Base-by-base conservation (phyloP, 495 filamentous ascomycete genomes). In the Tuber umbilicatum region DNA sequence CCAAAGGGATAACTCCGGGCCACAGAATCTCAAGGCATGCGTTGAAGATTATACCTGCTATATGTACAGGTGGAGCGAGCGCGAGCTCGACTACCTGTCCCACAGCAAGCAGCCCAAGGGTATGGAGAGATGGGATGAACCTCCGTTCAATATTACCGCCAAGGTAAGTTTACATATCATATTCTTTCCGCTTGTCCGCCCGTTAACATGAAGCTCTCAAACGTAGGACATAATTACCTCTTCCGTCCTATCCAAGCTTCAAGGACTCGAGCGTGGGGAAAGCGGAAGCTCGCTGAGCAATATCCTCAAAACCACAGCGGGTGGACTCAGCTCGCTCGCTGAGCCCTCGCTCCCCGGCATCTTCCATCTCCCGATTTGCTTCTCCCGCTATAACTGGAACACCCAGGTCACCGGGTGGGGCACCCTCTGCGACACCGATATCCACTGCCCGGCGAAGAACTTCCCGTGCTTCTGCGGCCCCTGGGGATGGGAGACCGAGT, bases 21-120 rank as follows among this genome's bases (percentile, higher is more conserved):
- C 80, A 14, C 76, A 79, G 39, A 72, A 81, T 42, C 73, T 81
- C 69, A 81, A 81, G 70, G 80, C 80, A 38, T 81, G 80, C 45
- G 47, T 81, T 40, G 80, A 38, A 6, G 71, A 73, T 40, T 55
- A 72, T 67, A 72, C 75, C 31, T 81, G 80, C 42, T 81, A 81
- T 68, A 35, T 81, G 74, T 81, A 81, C 21, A 72, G 78, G 47
- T 81, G 79, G 80, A 76, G 76, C 17, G 80, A 79, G 27, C 80
- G 76, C 23, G 4, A 55, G 1, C 72, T 74, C 42, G 67, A 73
- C 39, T 64, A 78, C 37, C 55, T 79, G 42, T 79, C 77, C 9
- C 76, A 47, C 10, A 79, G 74, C 23, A 74, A 31, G 38, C 60
- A 42, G 40, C 76, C 76, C 23, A 39, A 60, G 14, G 80, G 76